These are phyloP conservation scores for Intubia oerlemansii DNA, from an alignment of 2,329 filamentous ascomycete genomes.

Conservation along the genomic window DNA sequence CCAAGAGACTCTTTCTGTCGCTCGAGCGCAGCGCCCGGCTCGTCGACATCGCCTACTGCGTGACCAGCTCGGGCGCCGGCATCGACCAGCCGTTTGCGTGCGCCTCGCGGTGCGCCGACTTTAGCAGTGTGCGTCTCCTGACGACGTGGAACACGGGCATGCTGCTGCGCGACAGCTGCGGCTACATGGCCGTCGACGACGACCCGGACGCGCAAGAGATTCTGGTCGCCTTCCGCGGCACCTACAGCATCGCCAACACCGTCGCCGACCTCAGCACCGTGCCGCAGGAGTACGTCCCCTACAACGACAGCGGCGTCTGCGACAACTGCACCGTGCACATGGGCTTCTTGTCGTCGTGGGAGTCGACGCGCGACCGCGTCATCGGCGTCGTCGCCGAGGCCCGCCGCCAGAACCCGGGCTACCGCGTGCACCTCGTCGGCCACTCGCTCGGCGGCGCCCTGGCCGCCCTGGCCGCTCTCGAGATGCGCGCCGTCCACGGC, in stretches of 20 bases:
- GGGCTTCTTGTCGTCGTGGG: slow-evolving; percentile 77
- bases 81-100: slow-evolving; percentile 70
- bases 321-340: slow-evolving; percentile 79
- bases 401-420: slow-evolving; percentile 22
- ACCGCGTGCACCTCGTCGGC: slow-evolving; percentile 60
- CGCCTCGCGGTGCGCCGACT: slow-evolving; percentile 66
- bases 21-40: slow-evolving; percentile 78
- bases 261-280: slow-evolving; percentile 76
- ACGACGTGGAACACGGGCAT: slow-evolving; percentile 81
- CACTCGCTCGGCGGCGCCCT: slow-evolving; percentile 89
- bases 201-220: slow-evolving; percentile 25
- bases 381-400: slow-evolving; percentile 41
- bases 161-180: slow-evolving; percentile 74
- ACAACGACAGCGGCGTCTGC: slow-evolving; percentile 36
- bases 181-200: slow-evolving; percentile 82
- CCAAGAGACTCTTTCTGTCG: slow-evolving; percentile 48
- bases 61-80: slow-evolving; percentile 69
- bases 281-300: slow-evolving; percentile 79
- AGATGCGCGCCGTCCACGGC: slow-evolving; percentile 50
- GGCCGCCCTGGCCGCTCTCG: slow-evolving; percentile 66
- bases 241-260: slow-evolving; percentile 82
- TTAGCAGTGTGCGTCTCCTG: slow-evolving; percentile 57
- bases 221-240: slow-evolving; percentile 78
- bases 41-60: slow-evolving; percentile 88
- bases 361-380: slow-evolving; percentile 46